Base-by-base conservation (phyloP, 192 early-diverging fungal genomes). In the Backusella parvicylindrica region DNA sequence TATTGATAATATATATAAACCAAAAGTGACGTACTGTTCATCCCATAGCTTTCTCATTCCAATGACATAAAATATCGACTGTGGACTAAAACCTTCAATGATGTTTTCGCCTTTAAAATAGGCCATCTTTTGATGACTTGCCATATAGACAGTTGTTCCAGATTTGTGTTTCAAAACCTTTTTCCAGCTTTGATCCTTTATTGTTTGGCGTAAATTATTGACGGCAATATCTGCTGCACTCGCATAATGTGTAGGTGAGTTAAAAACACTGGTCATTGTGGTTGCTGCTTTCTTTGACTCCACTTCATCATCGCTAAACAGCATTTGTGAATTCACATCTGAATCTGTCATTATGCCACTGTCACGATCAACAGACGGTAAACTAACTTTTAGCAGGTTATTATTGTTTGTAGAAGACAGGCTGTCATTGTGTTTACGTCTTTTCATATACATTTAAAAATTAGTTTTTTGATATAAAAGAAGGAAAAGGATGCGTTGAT, bases 21-120 rank as follows among this genome's bases (percentile, higher is more conserved):
- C 0, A 32, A 37, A n/a, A n/a, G n/a, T 1, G 0, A 75, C 73
- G 71, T 77, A 83, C 81, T 68, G 71, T 53, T 84, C 82, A 71
- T 88, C 86, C 86, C 86, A 88, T 6, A 88, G 76, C 63, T 86
- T 88, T 64, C 86, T 76, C 69, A 86, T 85, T 15, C 84, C 83
- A 60, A 88, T 83, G 2, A 88, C 83, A 6, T 83, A 81, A 74
- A 88, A 88, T 13, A 88, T 75, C 3, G 85, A 70, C 33, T 84
- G 83, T 7, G 86, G 84, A 9, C 72, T 73, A 64, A 82, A 86
- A 0, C 83, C 85, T 23, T 77, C 73, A 28, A 88, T 83, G 9
- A 83, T 68, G 71, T 67, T 66, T 72, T 84, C 81, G 4, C 84
- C 82, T 56, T 84, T 86, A 73, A 83, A 88, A 4, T 80, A 37